Evolutionary conservation across 345 rosid genomes (phyloP).

Genomic region (Lepidium africanum): DNA sequence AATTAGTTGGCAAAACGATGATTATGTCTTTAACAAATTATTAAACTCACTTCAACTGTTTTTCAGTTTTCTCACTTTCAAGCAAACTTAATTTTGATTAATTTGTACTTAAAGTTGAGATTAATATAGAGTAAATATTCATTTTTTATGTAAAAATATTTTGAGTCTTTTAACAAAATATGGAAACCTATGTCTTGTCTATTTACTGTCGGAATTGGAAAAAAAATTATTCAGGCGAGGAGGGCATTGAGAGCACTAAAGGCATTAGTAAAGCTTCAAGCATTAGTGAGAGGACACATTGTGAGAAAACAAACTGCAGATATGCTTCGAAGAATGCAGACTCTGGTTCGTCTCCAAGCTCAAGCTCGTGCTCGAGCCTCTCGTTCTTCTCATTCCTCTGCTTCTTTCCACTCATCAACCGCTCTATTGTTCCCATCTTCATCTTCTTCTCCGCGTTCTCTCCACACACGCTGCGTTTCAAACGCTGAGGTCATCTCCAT

Average conservation of each 20-base stretch:
- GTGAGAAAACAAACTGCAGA: conserved; percentile 77
- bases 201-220: background rate
- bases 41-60: background rate
- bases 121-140: background rate
- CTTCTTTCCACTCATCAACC: conserved; percentile 25
- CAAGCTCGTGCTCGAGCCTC: conserved; percentile 70
- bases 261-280: conserved; percentile 90
- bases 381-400: conserved; percentile 28
- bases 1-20: conserved; percentile 17
- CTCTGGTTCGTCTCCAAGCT: conserved; percentile 61
- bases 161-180: background rate
- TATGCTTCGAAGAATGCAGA: conserved; percentile 73
- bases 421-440: conserved; percentile 19
- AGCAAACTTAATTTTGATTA: conserved; percentile 3
- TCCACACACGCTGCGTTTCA: conserved; percentile 23
- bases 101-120: background rate
- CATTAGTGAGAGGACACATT: conserved; percentile 85
- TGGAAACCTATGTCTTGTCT: background rate
- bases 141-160: background rate
- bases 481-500: conserved; percentile 12
- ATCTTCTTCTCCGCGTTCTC: conserved; percentile 16
- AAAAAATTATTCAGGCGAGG: conserved; percentile 47
- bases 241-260: conserved; percentile 81
- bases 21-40: conserved; percentile 14
- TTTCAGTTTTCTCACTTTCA: background rate